These are phyloP conservation scores for Coemansia sp. DNA, from an alignment of 192 early-diverging fungal genomes.

Conservation along the genomic window DNA sequence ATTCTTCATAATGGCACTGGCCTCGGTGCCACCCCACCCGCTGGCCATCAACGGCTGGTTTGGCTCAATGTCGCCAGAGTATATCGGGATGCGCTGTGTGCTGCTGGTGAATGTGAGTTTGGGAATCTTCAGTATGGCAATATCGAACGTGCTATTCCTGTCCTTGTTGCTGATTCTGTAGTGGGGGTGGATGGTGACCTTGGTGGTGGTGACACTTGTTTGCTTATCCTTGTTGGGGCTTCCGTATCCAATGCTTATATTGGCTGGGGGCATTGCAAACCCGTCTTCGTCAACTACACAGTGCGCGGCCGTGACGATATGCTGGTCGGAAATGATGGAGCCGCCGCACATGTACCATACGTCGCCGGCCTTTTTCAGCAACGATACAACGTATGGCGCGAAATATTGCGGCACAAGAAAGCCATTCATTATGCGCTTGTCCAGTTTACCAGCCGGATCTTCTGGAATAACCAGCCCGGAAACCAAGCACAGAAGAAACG, in stretches of 20 bases:
- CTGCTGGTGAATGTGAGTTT: slow-evolving; percentile 8
- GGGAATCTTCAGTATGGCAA: slow-evolving; percentile 38
- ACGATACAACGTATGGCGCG: slow-evolving; percentile 23
- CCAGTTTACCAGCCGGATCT: background rate
- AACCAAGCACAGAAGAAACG: background rate
- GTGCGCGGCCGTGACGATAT: slow-evolving; percentile 41
- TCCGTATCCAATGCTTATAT: slow-evolving; percentile 31
- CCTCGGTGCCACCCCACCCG: slow-evolving; percentile 48
- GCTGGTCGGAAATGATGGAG: slow-evolving; percentile 30
- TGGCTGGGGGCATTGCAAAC: background rate
- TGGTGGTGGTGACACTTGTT: slow-evolving; percentile 6
- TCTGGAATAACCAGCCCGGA: slow-evolving; percentile 10
- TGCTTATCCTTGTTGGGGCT: slow-evolving; percentile 26
- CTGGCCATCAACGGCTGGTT: slow-evolving; percentile 36
- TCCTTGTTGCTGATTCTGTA: slow-evolving; percentile 1
- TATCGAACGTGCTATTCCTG: slow-evolving; percentile 17
- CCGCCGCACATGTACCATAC: slow-evolving; percentile 35
- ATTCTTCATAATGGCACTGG: slow-evolving; percentile 15
- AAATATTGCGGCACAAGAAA: slow-evolving; percentile 25
- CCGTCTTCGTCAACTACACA: slow-evolving; percentile 28
- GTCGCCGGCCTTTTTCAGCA: background rate
- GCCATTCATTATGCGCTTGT: slow-evolving; percentile 34
- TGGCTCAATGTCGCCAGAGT: slow-evolving; percentile 8
- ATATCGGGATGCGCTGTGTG: slow-evolving; percentile 24
- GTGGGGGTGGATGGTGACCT: slow-evolving; percentile 23